A percentile compares a stretch with the other conserved stretches of the same genome.
Evolutionary conservation across 441 rosid genomes (phyloP).

Genomic region (Cnidoscolus chayamansa): DNA sequence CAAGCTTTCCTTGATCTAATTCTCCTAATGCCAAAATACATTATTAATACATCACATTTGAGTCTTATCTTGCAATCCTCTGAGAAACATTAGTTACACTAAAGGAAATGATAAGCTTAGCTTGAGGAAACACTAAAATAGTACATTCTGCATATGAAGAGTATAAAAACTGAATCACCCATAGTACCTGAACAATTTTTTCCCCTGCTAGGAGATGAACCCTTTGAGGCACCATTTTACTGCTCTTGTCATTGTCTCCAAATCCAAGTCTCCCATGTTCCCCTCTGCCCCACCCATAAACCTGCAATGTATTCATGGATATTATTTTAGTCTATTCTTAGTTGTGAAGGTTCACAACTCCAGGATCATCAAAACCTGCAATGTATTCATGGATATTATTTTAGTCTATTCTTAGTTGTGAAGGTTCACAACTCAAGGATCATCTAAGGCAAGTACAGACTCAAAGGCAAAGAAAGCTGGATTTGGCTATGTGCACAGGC

Average conservation of each 20-base stretch:
- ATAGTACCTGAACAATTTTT: constrained; percentile 69
- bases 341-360: not conserved
- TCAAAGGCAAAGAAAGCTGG: not conserved
- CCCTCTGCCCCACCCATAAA: constrained; percentile 98
- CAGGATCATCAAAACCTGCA: too few species aligned
- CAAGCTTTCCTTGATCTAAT: not conserved
- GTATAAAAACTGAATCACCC: not conserved
- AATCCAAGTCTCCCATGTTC: constrained; percentile 97
- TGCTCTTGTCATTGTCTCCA: constrained; percentile 97
- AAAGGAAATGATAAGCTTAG: not conserved
- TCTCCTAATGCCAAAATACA: not conserved
- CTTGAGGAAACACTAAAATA: not conserved
- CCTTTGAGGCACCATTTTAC: constrained; percentile 95
- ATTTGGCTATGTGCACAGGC: not conserved
- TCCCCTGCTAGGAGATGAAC: constrained; percentile 82
- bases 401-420: not conserved
- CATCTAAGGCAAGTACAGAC: not conserved
- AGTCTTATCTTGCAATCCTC: not conserved
- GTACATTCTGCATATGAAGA: not conserved
- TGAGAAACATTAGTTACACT: not conserved
- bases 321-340: not conserved
- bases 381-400: too few species aligned
- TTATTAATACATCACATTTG: not conserved
- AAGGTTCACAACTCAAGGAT: not conserved
- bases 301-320: constrained; percentile 41